Conservation (phyloP, 345 rosid genomes). For the Xanthoceras sorbifolium region DNA sequence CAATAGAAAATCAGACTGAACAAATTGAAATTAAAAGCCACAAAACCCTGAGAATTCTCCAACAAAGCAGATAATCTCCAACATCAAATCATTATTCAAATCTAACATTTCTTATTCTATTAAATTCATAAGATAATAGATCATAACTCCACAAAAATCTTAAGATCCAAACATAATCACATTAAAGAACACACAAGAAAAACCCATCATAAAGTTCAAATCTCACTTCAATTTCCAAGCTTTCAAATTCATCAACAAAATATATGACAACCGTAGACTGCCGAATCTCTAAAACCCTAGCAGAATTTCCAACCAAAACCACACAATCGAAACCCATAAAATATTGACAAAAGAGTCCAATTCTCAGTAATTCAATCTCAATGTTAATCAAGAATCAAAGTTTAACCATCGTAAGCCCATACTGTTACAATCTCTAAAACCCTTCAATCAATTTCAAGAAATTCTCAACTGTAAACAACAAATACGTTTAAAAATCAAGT, state of each 20-base stretch:
- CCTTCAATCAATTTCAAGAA: conserved; percentile 15
- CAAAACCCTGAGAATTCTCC: background rate
- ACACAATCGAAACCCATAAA: conserved; percentile 1
- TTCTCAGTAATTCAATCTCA: conserved; percentile 14
- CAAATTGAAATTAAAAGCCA: background rate
- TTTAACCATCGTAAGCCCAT: conserved; percentile 2
- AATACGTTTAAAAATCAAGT: background rate
- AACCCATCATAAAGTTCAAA: background rate
- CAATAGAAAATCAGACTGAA: background rate
- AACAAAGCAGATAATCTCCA: background rate
- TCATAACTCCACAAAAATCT: conserved; percentile 1
- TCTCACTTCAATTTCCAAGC: background rate
- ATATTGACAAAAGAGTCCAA: background rate
- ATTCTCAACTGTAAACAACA: conserved; percentile 12
- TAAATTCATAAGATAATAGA: background rate
- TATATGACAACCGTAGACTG: background rate
- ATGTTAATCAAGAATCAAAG: background rate
- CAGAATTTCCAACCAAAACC: conserved; percentile 1
- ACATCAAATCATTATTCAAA: background rate
- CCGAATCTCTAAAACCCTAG: conserved; percentile 10
- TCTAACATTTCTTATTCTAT: background rate
- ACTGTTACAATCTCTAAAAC: conserved; percentile 18
- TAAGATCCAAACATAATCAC: background rate
- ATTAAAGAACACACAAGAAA: background rate
- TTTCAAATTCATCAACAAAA: background rate